These are phyloP conservation scores for Xylaria venustula DNA, from an alignment of 495 filamentous ascomycete genomes.

Conservation along the genomic window DNA sequence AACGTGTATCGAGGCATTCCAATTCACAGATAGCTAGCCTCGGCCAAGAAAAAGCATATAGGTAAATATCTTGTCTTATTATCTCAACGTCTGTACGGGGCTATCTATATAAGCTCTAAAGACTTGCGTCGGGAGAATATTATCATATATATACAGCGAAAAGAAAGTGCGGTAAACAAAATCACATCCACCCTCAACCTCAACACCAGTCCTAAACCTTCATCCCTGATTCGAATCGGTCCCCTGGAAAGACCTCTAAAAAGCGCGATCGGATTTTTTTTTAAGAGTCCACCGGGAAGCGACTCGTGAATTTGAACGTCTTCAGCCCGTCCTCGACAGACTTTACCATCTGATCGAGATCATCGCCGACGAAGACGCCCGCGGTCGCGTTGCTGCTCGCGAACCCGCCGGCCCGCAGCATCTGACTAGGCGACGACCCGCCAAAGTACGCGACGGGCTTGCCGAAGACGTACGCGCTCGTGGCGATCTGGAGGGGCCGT, in stretches of 20 bases:
- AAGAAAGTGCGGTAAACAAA: neutral
- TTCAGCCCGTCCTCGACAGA: constrained; percentile 58
- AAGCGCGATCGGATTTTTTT: neutral
- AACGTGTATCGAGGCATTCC: too few species aligned
- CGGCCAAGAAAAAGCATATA: too few species aligned
- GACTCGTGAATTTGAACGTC: constrained; percentile 61
- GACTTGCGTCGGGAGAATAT: neutral
- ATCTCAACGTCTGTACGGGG: too few species aligned
- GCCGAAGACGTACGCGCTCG: constrained; percentile 67
- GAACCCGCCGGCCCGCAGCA: constrained; percentile 46
- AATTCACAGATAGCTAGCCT: too few species aligned
- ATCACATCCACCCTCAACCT: too few species aligned
- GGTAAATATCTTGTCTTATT: too few species aligned
- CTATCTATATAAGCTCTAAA: neutral
- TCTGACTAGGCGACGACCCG: constrained; percentile 28
- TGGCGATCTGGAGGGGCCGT: constrained; percentile 62
- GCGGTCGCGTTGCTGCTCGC: constrained; percentile 21
- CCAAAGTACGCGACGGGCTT: constrained; percentile 71
- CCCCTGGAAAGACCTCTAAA: too few species aligned
- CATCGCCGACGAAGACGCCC: constrained; percentile 52
- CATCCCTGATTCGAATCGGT: too few species aligned
- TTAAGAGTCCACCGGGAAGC: constrained; percentile 53
- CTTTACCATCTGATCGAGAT: constrained; percentile 39
- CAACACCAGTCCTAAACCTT: too few species aligned
- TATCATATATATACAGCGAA: neutral